A percentile compares a stretch with the other conserved stretches of the same genome.
phyloP scores from a whole-genome alignment of 2,329 filamentous ascomycete species.

The Stachybotrys chlorohalonatus region DNA sequence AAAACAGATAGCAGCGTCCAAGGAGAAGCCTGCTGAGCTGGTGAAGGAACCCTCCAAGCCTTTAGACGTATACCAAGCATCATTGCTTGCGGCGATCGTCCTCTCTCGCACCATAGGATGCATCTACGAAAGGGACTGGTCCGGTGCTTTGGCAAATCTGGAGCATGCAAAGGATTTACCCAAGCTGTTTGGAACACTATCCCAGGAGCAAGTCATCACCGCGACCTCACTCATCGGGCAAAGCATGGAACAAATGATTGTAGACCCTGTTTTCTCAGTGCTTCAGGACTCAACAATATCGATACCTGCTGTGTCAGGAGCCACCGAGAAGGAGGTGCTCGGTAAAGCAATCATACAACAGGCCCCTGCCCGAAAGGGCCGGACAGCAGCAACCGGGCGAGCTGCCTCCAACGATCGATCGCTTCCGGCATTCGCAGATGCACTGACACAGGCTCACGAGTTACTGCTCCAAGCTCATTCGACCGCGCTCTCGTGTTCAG shows the following conservation, averaged over 20 bases:
- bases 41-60: conserved; percentile 11
- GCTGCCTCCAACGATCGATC: conserved; percentile 20
- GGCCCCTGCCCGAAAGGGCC: conserved; percentile 23
- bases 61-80: conserved; percentile 25
- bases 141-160: conserved; percentile 47
- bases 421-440: conserved; percentile 42
- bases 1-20: conserved; percentile 5
- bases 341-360: conserved; percentile 26
- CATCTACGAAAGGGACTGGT: conserved; percentile 44
- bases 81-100: conserved; percentile 24
- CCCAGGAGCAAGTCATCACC: conserved; percentile 49
- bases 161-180: conserved; percentile 36
- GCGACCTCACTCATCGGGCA: conserved; percentile 61
- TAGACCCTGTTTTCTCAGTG: conserved; percentile 78
- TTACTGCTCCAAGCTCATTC: conserved; percentile 55
- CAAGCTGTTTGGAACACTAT: conserved; percentile 27
- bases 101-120: conserved; percentile 32
- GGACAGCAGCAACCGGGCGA: conserved; percentile 10
- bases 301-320: conserved; percentile 57
- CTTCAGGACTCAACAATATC: conserved; percentile 90
- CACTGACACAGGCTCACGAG: conserved; percentile 56
- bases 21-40: conserved; percentile 11
- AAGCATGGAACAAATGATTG: conserved; percentile 62
- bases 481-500: conserved; percentile 40
- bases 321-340: conserved; percentile 27